These are phyloP conservation scores for Eucalyptus pumila DNA, from an alignment of 345 rosid species.

Conservation along the genomic window DNA sequence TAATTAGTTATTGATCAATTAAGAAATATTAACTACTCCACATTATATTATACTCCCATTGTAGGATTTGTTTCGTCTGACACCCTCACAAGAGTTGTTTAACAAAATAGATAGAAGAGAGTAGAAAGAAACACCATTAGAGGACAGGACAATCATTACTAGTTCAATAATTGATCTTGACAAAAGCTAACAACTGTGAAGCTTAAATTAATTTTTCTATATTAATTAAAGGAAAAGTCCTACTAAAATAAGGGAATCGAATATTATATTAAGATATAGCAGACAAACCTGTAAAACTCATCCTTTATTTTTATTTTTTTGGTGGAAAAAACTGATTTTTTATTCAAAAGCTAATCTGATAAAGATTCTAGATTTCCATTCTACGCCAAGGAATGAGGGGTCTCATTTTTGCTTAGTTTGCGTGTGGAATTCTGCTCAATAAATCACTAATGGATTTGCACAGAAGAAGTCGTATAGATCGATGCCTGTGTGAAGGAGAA, in stretches of 20 bases:
- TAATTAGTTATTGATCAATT: background rate
- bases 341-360: background rate
- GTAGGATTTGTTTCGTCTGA: too few relatives aligned
- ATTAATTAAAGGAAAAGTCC: background rate
- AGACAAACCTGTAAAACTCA: background rate
- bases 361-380: background rate
- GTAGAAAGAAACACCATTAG: background rate
- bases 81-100: background rate
- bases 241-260: background rate
- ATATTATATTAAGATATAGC: background rate
- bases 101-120: background rate
- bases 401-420: background rate
- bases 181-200: background rate
- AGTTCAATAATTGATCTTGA: background rate
- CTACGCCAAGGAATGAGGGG: background rate
- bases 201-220: background rate
- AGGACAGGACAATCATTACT: background rate
- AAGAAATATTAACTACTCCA: background rate
- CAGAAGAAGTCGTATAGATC: background rate
- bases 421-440: background rate
- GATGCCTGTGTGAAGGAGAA: background rate
- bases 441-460: background rate
- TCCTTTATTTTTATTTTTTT: background rate
- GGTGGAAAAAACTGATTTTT: background rate
- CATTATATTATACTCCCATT: background rate